Evolutionary conservation across 495 filamentous ascomycete genomes (phyloP).

Genomic region (Wilcoxina mikolae): DNA sequence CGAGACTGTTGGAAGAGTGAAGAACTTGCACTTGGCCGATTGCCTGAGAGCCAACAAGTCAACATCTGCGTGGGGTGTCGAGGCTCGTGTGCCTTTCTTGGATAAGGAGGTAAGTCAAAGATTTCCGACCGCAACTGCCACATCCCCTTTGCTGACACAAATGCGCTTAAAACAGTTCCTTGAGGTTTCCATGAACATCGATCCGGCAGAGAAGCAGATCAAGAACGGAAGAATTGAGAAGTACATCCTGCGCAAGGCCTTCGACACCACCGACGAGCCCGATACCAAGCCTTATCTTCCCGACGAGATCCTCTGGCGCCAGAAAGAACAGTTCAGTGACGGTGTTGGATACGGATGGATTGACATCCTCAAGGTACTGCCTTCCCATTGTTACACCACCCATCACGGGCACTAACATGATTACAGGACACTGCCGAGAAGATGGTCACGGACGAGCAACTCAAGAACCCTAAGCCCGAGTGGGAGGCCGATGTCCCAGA

Average conservation of each 20-base stretch:
- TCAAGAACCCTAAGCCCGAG: constrained; percentile 90
- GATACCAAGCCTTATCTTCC: constrained; percentile 69
- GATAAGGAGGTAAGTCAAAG: too few relatives aligned
- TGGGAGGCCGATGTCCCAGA: constrained; percentile 88
- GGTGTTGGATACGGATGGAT: constrained; percentile 99
- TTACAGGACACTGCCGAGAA: constrained; percentile 63
- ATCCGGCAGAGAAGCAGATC: constrained; percentile 91
- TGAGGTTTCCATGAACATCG: constrained; percentile 77
- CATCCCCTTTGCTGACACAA: too few relatives aligned
- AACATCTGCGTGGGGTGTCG: constrained; percentile 94
- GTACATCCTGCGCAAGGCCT: constrained; percentile 91
- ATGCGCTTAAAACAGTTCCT: too few relatives aligned
- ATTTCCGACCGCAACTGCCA: too few relatives aligned
- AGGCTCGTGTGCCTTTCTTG: constrained; percentile 94
- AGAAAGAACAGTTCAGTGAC: constrained; percentile 98
- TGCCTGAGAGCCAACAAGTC: constrained; percentile 98
- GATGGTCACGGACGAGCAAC: constrained; percentile 85
- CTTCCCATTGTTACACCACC: neutral
- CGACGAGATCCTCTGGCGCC: constrained; percentile 87
- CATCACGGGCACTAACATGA: neutral
- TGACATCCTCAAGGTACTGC: constrained; percentile 61
- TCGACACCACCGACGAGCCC: constrained; percentile 80
- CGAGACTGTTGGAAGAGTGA: constrained; percentile 80
- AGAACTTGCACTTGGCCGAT: constrained; percentile 89
- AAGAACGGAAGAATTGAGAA: constrained; percentile 67